Evolutionary conservation across 306 rosid species (phyloP).

Genomic region (Trifolium subterraneum): DNA sequence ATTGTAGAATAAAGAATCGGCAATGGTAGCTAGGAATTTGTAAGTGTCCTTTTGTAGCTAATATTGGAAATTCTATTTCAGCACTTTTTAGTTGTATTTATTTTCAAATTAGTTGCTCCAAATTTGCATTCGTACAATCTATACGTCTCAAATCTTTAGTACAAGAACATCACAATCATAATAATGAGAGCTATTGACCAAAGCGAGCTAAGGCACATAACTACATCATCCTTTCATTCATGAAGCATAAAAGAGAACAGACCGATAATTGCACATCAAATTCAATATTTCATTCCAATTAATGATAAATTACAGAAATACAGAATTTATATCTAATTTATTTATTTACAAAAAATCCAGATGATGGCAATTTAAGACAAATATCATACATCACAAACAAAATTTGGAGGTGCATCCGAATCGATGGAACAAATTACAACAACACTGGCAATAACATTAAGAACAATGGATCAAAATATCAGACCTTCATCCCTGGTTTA

Average conservation of each 20-base stretch:
- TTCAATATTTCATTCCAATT: constrained; percentile 18
- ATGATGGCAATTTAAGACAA: constrained; percentile 5
- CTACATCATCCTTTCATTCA: constrained; percentile 9
- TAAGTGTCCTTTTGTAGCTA: constrained; percentile 10
- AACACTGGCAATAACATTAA: not conserved
- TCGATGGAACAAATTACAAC: not conserved
- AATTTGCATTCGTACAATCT: constrained; percentile 16
- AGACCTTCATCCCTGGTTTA: constrained; percentile 10
- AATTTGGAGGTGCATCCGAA: not conserved
- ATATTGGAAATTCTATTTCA: constrained; percentile 24
- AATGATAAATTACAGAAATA: constrained; percentile 20
- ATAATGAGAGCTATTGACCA: not conserved
- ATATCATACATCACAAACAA: not conserved
- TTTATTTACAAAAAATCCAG: constrained; percentile 14
- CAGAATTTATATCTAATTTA: constrained; percentile 16
- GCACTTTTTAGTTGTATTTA: constrained; percentile 8
- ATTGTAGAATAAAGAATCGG: constrained; percentile 28
- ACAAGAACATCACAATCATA: constrained; percentile 4
- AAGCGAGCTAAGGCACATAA: constrained; percentile 24
- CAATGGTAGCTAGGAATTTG: constrained; percentile 28
- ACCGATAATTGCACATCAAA: not conserved
- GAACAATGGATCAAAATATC: constrained; percentile 28
- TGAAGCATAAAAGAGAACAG: constrained; percentile 2
- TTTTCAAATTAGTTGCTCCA: constrained; percentile 25
- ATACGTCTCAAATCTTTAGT: constrained; percentile 11